Base-by-base conservation (phyloP, 2,329 filamentous ascomycete genomes). In the Hypoxylon sp. region DNA sequence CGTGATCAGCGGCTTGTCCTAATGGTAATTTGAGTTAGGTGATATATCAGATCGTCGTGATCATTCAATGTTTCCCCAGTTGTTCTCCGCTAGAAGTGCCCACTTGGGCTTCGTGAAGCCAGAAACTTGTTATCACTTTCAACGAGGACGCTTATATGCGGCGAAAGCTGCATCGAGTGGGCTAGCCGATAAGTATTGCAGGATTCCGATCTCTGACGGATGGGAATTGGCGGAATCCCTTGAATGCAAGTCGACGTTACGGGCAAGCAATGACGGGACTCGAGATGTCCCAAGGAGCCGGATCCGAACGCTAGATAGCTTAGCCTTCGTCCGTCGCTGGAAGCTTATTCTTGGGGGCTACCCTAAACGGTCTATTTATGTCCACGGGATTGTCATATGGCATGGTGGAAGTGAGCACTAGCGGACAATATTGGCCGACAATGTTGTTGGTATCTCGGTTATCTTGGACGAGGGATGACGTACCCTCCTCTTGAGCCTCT, bases 341-440 rank as follows among this genome's bases (percentile, higher is more conserved):
- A 59, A 59, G 56, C 61, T 66, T 58, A 60, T 56, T 35, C 61
- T 64, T 66, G 62, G 58, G 62, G 62, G 49, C 56, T 59, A 42
- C 37, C 56, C 50, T 50, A 58, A 64, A 63, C 57, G 56, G 46
- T 51, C 62, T 71, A 71, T 71, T 71, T 71, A 71, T 71, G 61
- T 61, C 44, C 40, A 53, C 25, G 40, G 51, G 33, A 57, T 62
- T 62, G 65, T 71, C 66, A 71, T 66, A 71, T 69, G 66, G 58
- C 55, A 68, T 31, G 46, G 55, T 68, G 53, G 3, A 53, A 64
- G 69, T 71, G 69, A 71, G 69, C 69, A 69, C 69, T 71, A 71
- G 69, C 42, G 64, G 51, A 35, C 59, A 44, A 55, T 61, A 46
- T 71, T 59, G 59, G 66, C 69, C 62, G 55, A 66, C 61, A 59